phyloP scores from a whole-genome alignment of 2,329 filamentous ascomycete genomes.

The Aciculosporium take region DNA sequence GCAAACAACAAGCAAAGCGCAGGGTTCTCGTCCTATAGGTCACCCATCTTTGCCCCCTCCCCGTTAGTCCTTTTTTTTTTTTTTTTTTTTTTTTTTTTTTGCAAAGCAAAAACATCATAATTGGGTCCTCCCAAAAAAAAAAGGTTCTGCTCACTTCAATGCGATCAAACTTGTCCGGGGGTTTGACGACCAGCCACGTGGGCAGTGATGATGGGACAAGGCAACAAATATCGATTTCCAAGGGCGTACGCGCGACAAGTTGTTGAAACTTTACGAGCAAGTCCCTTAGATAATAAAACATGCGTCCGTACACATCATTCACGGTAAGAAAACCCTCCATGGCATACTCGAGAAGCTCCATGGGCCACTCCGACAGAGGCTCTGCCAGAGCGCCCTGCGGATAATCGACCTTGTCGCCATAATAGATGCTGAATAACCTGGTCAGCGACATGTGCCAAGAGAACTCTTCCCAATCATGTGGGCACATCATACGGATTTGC shows the following conservation, averaged over 20 bases:
- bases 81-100: neutral
- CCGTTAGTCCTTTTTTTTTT: neutral
- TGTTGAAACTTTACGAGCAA: constrained; percentile 12
- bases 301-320: constrained; percentile 16
- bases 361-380: constrained; percentile 16
- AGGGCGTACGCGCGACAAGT: neutral
- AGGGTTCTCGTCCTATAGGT: constrained; percentile 8
- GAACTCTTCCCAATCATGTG: neutral
- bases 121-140: too few relatives aligned
- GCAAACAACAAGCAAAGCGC: constrained; percentile 3
- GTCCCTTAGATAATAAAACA: constrained; percentile 15
- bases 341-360: constrained; percentile 11
- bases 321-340: constrained; percentile 4
- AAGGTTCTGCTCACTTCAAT: constrained; percentile 6
- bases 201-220: neutral
- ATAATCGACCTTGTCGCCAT: neutral
- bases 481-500: constrained; percentile 12
- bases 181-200: neutral
- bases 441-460: neutral
- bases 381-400: constrained; percentile 9
- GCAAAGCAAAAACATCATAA: too few relatives aligned
- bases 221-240: neutral
- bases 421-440: constrained; percentile 1
- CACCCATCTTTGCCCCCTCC: constrained; percentile 8
- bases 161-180: constrained; percentile 7